These are phyloP conservation scores for Hypoxylon crocopeplum DNA, from an alignment of 495 filamentous ascomycete species.

Conservation along the genomic window DNA sequence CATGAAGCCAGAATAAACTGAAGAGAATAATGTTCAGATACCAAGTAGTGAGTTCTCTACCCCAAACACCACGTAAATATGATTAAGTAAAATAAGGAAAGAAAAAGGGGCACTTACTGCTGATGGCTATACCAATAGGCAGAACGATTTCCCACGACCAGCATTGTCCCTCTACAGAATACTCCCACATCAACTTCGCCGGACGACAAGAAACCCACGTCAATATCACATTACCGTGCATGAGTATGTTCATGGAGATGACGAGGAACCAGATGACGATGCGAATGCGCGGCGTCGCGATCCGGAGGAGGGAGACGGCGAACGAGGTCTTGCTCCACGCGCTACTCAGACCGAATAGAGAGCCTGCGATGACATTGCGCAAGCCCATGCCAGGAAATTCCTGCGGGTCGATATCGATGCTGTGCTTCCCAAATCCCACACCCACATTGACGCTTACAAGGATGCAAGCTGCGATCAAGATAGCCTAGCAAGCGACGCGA, in stretches of 20 bases:
- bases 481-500: conserved; percentile 7
- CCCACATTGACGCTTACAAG: conserved; percentile 33
- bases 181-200: conserved; percentile 30
- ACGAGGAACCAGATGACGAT: conserved; percentile 36
- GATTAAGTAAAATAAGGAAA: background rate
- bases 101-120: conserved; percentile 22
- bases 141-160: conserved; percentile 25
- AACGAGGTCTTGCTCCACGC: conserved; percentile 50
- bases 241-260: conserved; percentile 37
- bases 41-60: background rate
- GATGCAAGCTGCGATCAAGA: conserved; percentile 28
- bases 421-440: conserved; percentile 41
- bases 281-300: conserved; percentile 27
- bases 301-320: conserved; percentile 42
- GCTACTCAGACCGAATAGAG: conserved; percentile 40
- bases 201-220: conserved; percentile 39
- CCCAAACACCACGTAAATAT: background rate
- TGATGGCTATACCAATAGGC: conserved; percentile 19
- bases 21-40: background rate
- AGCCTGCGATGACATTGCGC: conserved; percentile 36
- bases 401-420: conserved; percentile 25
- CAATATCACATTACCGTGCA: conserved; percentile 22
- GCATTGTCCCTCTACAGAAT: conserved; percentile 25
- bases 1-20: conserved; percentile 43
- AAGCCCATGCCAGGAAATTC: conserved; percentile 31